These are phyloP conservation scores for Chaetoscypha palmicola DNA, from an alignment of 2,329 filamentous ascomycete species.

Conservation along the genomic window DNA sequence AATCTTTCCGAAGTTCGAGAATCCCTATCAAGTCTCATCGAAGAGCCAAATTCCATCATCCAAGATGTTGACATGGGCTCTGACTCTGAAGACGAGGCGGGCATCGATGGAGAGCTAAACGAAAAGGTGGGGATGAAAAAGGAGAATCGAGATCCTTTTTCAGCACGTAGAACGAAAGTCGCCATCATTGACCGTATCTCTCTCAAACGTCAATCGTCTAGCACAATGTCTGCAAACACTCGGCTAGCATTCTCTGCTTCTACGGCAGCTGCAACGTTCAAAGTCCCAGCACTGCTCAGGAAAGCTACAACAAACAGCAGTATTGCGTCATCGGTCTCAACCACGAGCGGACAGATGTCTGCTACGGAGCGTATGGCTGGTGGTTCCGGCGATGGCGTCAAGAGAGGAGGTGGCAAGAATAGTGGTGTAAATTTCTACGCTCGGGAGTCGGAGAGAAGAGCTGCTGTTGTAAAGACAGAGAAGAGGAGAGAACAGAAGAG, in stretches of 20 bases:
- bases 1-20: conserved; percentile 76
- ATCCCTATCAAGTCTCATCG: conserved; percentile 75
- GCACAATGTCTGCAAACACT: conserved; percentile 29
- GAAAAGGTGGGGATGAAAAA: conserved; percentile 20
- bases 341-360: conserved; percentile 20
- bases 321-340: conserved; percentile 29
- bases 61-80: conserved; percentile 45
- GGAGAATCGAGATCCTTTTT: conserved; percentile 30
- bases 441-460: conserved; percentile 50
- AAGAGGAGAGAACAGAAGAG: conserved; percentile 51
- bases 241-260: conserved; percentile 52
- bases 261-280: conserved; percentile 44
- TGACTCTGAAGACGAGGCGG: conserved; percentile 42
- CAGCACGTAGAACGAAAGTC: conserved; percentile 34
- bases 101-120: conserved; percentile 40
- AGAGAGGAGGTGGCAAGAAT: conserved; percentile 52
- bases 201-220: conserved; percentile 52
- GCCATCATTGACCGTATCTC: conserved; percentile 67
- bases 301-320: conserved; percentile 61
- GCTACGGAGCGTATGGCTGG: conserved; percentile 29
- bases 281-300: conserved; percentile 63
- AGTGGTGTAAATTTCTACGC: conserved; percentile 56
- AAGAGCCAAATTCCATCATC: conserved; percentile 49
- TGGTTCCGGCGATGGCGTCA: conserved; percentile 44
- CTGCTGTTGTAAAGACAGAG: conserved; percentile 49